phyloP scores from a whole-genome alignment of 306 rosid species.

The Rosa chinensis region DNA sequence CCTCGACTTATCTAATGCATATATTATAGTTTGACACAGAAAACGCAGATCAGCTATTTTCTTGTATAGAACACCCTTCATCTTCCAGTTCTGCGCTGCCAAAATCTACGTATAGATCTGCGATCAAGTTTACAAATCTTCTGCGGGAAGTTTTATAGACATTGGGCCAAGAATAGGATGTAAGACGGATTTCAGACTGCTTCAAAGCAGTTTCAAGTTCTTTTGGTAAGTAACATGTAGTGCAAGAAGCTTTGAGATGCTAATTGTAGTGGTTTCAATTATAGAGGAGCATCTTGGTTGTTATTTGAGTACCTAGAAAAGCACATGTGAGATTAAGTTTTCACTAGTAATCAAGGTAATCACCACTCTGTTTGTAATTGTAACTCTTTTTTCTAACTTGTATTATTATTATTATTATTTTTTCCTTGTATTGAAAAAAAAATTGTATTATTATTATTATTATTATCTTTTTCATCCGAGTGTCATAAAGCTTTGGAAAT shows the following conservation, averaged over 20 bases:
- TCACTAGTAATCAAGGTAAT: not conserved
- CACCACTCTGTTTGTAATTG: not conserved
- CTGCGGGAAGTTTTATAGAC: not conserved
- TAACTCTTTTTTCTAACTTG: not conserved
- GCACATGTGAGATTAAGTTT: constrained; percentile 18
- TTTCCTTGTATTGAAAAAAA: no score
- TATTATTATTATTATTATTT: not conserved
- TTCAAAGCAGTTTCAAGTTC: not conserved
- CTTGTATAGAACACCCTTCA: constrained; percentile 12
- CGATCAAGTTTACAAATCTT: not conserved
- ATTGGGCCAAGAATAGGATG: not conserved
- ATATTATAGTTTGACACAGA: constrained; percentile 6
- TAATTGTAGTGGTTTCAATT: constrained; percentile 8
- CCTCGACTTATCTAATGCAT: constrained; percentile 10
- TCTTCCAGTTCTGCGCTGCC: constrained; percentile 4
- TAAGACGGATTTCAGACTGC: not conserved
- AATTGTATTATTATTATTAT: not conserved
- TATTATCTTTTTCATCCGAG: not conserved
- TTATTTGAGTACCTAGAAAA: constrained; percentile 23
- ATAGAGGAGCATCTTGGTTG: constrained; percentile 18
- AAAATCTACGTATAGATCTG: not conserved
- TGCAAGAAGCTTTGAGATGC: not conserved
- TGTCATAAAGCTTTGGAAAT: not conserved
- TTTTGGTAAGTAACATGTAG: not conserved
- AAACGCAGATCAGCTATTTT: not conserved